Conservation (phyloP, 2,329 filamentous ascomycete species). For the Cylindrodendrum hubeiense region DNA sequence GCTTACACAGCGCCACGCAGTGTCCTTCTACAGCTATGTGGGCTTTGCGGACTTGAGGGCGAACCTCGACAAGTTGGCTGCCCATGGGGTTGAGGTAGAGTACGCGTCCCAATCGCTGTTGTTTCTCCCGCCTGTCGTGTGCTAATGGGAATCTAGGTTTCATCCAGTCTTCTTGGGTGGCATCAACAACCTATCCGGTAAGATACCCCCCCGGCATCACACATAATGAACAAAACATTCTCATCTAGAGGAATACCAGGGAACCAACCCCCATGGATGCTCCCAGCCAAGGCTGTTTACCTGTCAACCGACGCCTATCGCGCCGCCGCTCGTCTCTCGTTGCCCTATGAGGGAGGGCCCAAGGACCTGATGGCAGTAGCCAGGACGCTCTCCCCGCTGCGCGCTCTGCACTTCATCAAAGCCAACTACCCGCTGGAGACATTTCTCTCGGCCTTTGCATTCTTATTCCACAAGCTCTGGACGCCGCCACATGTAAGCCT, state of each 20-base stretch:
- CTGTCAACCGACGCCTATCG: constrained; percentile 57
- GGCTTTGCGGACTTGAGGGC: constrained; percentile 68
- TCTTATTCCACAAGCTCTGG: constrained; percentile 74
- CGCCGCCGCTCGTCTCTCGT: constrained; percentile 53
- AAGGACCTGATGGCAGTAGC: constrained; percentile 57
- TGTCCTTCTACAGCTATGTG: constrained; percentile 73
- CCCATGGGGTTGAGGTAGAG: constrained; percentile 75
- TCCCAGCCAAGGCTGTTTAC: constrained; percentile 76
- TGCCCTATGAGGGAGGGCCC: constrained; percentile 53
- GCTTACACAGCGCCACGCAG: constrained; percentile 54
- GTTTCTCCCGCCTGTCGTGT: too few relatives aligned
- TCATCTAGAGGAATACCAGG: constrained; percentile 56
- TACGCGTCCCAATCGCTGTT: constrained; percentile 52
- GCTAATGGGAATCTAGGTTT: constrained; percentile 60
- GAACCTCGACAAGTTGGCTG: constrained; percentile 65
- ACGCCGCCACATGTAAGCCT: constrained; percentile 69
- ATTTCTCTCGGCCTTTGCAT: constrained; percentile 66
- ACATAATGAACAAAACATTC: background rate
- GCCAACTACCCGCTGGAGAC: constrained; percentile 59
- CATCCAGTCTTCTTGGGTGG: constrained; percentile 79
- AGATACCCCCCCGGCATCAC: background rate
- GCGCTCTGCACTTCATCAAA: constrained; percentile 76
- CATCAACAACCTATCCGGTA: constrained; percentile 72
- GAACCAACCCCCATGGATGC: constrained; percentile 81
- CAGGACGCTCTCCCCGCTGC: constrained; percentile 68